Conservation (phyloP, 441 rosid species). For the Gossypium schwendimanii region DNA sequence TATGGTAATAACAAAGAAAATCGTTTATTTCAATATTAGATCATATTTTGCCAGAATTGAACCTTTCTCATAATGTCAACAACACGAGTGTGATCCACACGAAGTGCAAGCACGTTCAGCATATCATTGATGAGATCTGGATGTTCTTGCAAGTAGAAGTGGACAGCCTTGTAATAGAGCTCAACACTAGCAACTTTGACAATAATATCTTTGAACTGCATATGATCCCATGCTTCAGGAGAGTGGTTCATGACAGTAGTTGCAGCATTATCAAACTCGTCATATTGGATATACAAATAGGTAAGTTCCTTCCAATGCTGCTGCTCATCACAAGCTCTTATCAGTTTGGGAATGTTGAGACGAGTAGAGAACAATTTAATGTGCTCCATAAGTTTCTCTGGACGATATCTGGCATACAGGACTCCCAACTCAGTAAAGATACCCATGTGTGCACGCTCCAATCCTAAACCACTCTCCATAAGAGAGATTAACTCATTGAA, state of each 20-base stretch:
- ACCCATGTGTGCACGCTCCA: slow-evolving; percentile 99
- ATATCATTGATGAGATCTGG: slow-evolving; percentile 93
- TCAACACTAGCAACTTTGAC: slow-evolving; percentile 99
- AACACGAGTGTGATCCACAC: slow-evolving; percentile 95
- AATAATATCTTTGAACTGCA: slow-evolving; percentile 91
- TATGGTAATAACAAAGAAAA: not conserved
- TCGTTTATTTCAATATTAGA: not conserved
- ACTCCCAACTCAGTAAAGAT: slow-evolving; percentile 99
- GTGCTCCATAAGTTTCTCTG: slow-evolving; percentile 99
- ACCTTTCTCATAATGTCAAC: slow-evolving; percentile 99
- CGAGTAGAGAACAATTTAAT: slow-evolving; percentile 94
- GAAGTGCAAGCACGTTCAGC: slow-evolving; percentile 87
- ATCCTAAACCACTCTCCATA: slow-evolving; percentile 98
- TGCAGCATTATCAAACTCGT: slow-evolving; percentile 98
- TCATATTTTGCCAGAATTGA: slow-evolving; percentile 7
- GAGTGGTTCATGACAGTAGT: slow-evolving; percentile 99
- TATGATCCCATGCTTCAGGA: slow-evolving; percentile 99
- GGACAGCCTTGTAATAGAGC: slow-evolving; percentile 92
- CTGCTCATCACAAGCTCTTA: slow-evolving; percentile 97
- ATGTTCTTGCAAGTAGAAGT: slow-evolving; percentile 96
- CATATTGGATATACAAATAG: slow-evolving; percentile 83
- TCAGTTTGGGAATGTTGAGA: slow-evolving; percentile 95
- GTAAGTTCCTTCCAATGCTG: slow-evolving; percentile 98
- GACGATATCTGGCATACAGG: slow-evolving; percentile 91
- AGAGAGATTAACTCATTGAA: slow-evolving; percentile 94